Evolutionary conservation across 768 basidiomycete species (phyloP), one percentile per base, ranked within the genome.

Genomic region (Mycena crocata): DNA sequence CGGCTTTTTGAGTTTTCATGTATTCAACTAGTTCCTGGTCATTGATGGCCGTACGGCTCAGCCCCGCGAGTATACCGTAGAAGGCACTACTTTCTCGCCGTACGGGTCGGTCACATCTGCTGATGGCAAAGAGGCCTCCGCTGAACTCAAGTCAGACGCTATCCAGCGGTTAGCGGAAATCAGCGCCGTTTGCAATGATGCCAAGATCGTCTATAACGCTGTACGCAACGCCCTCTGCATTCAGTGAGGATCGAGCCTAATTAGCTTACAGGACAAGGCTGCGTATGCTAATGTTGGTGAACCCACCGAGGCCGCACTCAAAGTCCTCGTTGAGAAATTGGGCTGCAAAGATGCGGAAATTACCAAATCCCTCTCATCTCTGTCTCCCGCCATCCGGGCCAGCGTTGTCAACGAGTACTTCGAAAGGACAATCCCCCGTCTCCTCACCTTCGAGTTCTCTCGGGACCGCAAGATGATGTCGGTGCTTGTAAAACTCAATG

Each of bases 381-480:
- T 96, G 26, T 76, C 87, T 3, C 86, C 86, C 40, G 77, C 83
- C 21, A 81, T 79, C 39, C 93, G 96, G 58, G 91, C 93, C 55
- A 93, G 87, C 70, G 95, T 92, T 37, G 85, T 98, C 81, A 96
- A 92, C 83, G 91, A 93, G 37, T 85, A 89, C 78, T 91, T 94
- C 77, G 94, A 95, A 69, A 82, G 83, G 57, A 83, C 81, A 19
- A 91, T 94, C 74, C 84, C 89, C 21, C 90, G 96, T 63, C 86
- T 98, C 17, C 82, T 98, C 72, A 99, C 96, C 10, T 97, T 99
- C 78, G 97, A 99, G 78, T 99, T 99, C 80, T 94, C 96, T 24
- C 90, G 97, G 23, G 97, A 99, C 79, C 92, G 97, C 75, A 99
- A 98, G 82, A 97, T 96, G 90, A 99, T 99, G 97, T 98, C 97